These are phyloP conservation scores for Zoysia japonica DNA, from an alignment of 176 grass and related monocot genomes.

Conservation along the genomic window DNA sequence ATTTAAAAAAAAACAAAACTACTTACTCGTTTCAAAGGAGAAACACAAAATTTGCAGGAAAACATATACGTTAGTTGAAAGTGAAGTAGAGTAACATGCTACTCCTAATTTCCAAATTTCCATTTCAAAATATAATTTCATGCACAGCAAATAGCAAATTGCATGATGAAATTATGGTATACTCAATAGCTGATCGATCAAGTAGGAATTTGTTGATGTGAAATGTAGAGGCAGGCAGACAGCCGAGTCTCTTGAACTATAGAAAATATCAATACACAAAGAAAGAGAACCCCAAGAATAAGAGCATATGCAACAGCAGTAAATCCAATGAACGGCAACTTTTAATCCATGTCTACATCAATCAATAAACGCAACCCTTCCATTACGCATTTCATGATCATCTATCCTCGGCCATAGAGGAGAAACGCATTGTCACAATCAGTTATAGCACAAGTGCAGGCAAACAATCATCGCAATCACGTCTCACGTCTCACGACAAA, in stretches of 20 bases:
- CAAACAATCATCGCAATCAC: conserved; percentile 5
- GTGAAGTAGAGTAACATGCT: no score
- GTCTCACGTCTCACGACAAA: not conserved
- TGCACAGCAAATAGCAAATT: not conserved
- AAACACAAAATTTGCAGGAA: not conserved
- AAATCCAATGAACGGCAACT: not conserved
- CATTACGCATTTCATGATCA: not conserved
- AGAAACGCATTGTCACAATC: not conserved
- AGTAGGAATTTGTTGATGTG: not conserved
- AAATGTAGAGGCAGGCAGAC: not conserved
- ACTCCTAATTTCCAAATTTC: not conserved
- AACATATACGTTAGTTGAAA: not conserved
- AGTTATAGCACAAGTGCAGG: not conserved
- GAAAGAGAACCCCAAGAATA: not conserved
- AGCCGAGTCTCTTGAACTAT: not conserved
- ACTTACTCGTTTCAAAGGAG: not conserved
- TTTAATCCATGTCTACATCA: no score
- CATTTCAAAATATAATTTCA: not conserved
- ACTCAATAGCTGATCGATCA: not conserved
- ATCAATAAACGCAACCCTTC: not conserved
- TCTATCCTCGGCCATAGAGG: not conserved
- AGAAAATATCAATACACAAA: not conserved
- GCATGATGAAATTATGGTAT: not conserved
- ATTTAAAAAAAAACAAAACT: not conserved
- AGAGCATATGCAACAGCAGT: not conserved